Evolutionary conservation across 768 basidiomycete genomes (phyloP).

Genomic region (Tylopilus vinaceipallidus): DNA sequence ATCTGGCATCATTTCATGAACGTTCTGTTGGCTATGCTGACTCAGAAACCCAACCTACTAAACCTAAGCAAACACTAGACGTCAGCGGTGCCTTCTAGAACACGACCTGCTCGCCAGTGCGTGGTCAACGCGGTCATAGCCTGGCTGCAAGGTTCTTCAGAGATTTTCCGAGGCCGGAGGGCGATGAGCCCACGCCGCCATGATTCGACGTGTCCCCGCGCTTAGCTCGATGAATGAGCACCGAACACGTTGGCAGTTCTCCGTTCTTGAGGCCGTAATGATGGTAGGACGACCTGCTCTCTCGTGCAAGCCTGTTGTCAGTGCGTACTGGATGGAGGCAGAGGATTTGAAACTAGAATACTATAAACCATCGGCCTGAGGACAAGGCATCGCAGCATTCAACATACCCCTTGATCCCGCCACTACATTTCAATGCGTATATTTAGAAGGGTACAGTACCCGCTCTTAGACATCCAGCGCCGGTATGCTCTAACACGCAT

Average conservation of each 20-base stretch:
- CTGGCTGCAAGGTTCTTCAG: constrained; percentile 2
- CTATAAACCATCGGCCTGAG: constrained; percentile 13
- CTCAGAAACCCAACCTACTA: too few relatives aligned
- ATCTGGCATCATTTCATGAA: too few relatives aligned
- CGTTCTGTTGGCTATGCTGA: too few relatives aligned
- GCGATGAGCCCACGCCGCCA: background rate
- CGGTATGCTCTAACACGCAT: constrained; percentile 1
- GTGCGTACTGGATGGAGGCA: background rate
- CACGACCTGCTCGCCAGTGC: background rate
- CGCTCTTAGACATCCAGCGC: background rate
- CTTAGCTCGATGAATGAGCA: background rate
- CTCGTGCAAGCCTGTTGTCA: constrained; percentile 8
- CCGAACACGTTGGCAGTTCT: too few relatives aligned
- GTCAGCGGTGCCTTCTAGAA: background rate
- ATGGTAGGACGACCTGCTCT: background rate
- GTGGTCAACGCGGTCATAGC: background rate
- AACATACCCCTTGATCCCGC: background rate
- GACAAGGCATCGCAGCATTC: background rate
- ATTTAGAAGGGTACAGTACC: constrained; percentile 8
- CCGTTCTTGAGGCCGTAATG: background rate
- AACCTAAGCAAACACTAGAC: too few relatives aligned
- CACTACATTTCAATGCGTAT: background rate
- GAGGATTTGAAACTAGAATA: background rate
- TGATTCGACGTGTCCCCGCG: background rate
- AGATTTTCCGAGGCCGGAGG: background rate